Evolutionary conservation across 257 asterid species (phyloP).

Genomic region (Fraxinus pennsylvanica): DNA sequence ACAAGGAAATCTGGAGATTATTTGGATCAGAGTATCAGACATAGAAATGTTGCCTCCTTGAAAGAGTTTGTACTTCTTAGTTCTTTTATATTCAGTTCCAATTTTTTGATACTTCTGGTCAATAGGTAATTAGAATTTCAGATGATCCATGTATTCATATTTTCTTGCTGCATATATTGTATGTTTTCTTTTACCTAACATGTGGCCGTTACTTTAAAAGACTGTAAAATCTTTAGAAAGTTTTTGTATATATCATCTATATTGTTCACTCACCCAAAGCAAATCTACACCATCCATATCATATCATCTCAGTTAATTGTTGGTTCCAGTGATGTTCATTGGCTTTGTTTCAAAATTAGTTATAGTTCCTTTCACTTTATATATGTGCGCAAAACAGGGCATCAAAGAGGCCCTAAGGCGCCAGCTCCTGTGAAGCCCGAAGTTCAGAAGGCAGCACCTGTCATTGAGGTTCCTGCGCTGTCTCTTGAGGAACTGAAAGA

Average conservation of each 20-base stretch:
- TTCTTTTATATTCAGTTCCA: not conserved
- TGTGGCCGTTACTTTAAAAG: not conserved
- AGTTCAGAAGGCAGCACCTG: constrained; percentile 62
- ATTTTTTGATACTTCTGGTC: not conserved
- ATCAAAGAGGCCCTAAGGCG: constrained; percentile 60
- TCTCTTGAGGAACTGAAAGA: constrained; percentile 80
- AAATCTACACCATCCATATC: not conserved
- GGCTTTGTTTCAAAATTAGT: constrained; percentile 3
- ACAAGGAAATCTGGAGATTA: not conserved
- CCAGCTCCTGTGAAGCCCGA: constrained; percentile 70
- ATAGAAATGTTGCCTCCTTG: not conserved
- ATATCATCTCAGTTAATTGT: constrained; percentile 12
- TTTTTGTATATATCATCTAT: not conserved
- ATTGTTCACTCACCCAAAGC: constrained; percentile 4
- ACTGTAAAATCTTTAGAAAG: not conserved
- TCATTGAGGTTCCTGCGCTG: constrained; percentile 77
- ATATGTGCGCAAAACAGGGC: constrained; percentile 41
- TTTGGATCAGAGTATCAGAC: not conserved
- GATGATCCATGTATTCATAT: not conserved
- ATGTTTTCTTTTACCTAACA: not conserved
- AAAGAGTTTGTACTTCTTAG: not conserved
- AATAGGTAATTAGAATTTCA: not conserved
- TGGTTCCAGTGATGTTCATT: constrained; percentile 14
- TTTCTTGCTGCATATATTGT: not conserved
- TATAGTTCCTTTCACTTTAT: constrained; percentile 5